phyloP scores from a whole-genome alignment of 2,329 filamentous ascomycete species.

The Parastagonospora avenae region DNA sequence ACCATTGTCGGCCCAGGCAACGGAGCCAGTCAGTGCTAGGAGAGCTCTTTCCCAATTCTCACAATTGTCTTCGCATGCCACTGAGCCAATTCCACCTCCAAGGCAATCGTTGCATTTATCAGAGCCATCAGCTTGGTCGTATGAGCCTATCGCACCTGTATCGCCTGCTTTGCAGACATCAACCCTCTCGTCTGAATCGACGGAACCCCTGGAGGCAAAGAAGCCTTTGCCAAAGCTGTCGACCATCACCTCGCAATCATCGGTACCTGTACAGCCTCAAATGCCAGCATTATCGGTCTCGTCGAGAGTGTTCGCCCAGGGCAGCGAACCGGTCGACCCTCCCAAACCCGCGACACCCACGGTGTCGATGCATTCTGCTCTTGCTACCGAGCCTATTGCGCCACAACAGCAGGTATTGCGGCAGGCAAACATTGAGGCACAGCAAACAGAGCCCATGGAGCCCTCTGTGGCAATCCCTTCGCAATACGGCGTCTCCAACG shows the following conservation, averaged over 20 bases:
- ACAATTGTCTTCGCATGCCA: conserved; percentile 18
- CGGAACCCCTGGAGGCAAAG: conserved; percentile 27
- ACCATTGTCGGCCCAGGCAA: conserved; percentile 26
- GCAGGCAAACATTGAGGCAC: conserved; percentile 26
- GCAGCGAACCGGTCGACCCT: conserved; percentile 25
- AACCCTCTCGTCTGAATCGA: conserved; percentile 21
- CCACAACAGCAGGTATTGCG: conserved; percentile 20
- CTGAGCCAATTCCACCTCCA: conserved; percentile 20
- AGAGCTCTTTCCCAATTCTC: conserved; percentile 18
- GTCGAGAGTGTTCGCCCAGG: conserved; percentile 22
- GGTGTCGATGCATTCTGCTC: conserved; percentile 27
- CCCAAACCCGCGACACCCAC: conserved; percentile 15
- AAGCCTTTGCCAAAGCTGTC: conserved; percentile 12
- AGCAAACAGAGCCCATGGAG: conserved; percentile 38
- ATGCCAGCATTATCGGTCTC: conserved; percentile 17
- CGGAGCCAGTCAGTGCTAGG: conserved; percentile 26
- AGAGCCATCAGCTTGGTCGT: conserved; percentile 20
- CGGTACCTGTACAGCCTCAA: conserved; percentile 26
- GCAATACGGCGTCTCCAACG: conserved; percentile 29
- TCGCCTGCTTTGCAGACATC: conserved; percentile 22
- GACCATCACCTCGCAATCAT: conserved; percentile 23
- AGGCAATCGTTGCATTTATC: conserved; percentile 28
- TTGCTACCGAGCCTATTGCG: conserved; percentile 33
- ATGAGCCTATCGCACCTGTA: conserved; percentile 38
- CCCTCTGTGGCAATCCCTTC: conserved; percentile 7